phyloP scores from a whole-genome alignment of 768 basidiomycete genomes.

The Psilocybe tampanensis region DNA sequence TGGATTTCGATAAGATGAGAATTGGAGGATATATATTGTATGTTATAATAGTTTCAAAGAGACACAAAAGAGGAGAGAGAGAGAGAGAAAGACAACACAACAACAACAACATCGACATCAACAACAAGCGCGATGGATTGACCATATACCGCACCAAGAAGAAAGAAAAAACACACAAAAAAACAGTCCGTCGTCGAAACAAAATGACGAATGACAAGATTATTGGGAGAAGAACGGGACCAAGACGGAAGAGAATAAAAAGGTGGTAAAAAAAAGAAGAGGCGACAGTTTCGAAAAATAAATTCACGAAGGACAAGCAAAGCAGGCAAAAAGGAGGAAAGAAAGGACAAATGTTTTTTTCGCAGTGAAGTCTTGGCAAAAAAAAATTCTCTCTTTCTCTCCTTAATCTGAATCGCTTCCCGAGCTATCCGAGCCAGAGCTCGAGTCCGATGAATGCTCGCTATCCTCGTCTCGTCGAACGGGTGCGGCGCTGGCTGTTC shows the following conservation, averaged over 20 bases:
- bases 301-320: neutral
- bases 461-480: constrained; percentile 54
- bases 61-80: neutral
- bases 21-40: constrained; percentile 1
- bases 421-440: constrained; percentile 77
- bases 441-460: constrained; percentile 80
- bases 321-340: constrained; percentile 13
- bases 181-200: neutral
- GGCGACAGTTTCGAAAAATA: neutral
- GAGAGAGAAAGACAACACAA: neutral
- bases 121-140: neutral
- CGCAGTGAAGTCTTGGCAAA: constrained; percentile 20
- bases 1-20: neutral
- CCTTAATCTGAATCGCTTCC: constrained; percentile 81
- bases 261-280: neutral
- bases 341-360: constrained; percentile 17
- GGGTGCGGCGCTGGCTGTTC: constrained; percentile 37
- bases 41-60: neutral
- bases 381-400: neutral
- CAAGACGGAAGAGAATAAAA: neutral
- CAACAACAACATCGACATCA: neutral
- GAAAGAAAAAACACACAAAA: too few species aligned
- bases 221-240: neutral
- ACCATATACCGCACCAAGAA: too few species aligned
- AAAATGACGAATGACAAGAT: neutral